Base-by-base conservation (phyloP, 2,329 filamentous ascomycete genomes). In the Diaporthe velutina region DNA sequence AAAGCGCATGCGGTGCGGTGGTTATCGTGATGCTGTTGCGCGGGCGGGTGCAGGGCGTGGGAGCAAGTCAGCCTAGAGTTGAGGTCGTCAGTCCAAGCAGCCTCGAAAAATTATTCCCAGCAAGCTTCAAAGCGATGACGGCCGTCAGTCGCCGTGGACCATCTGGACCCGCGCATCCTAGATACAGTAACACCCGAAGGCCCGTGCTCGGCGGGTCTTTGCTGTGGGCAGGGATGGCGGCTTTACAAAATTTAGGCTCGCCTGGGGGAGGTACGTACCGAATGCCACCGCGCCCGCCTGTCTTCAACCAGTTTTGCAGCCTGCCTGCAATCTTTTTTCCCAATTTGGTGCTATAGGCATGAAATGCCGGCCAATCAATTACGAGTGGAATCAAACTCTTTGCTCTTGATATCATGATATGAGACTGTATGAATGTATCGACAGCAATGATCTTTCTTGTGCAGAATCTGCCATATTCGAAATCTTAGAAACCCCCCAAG, bases 101-200 rank as follows among this genome's bases (percentile, higher is more conserved):
- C 73, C 70, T 73, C 45, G 55, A 74, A 68, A 75, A 76, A 77
- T 76, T 76, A 76, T 71, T 76, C 72, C 74, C 68, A 76, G 64
- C 71, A 70, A 73, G 61, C 40, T 42, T 42, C 45, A 72, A 75
- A 61, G 50, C 70, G 73, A 77, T 77, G 76, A 77, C 75, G 70
- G 75, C 73, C 61, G 42, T 67, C 25, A 48, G 33, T 50, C 48
- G 19, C 57, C 30, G 40, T 7, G 28, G 54, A 30, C 54, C 40
- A 40, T 52, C 30, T 38, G 61, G 61, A 35, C 61, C 33, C 61
- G 22, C 19, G 40, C 42, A 66, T 48, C 61, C 28, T 50, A 67
- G 60, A 28, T 48, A 66, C 28, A 50, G 61, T n/a, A 28, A 52
- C 25, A 45, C 13, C 35, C 4, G 25, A 54, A 25, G 74, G 76